Evolutionary conservation across 352 stramenopile genomes (phyloP).

Genomic region (Saprolegnia diclina): DNA sequence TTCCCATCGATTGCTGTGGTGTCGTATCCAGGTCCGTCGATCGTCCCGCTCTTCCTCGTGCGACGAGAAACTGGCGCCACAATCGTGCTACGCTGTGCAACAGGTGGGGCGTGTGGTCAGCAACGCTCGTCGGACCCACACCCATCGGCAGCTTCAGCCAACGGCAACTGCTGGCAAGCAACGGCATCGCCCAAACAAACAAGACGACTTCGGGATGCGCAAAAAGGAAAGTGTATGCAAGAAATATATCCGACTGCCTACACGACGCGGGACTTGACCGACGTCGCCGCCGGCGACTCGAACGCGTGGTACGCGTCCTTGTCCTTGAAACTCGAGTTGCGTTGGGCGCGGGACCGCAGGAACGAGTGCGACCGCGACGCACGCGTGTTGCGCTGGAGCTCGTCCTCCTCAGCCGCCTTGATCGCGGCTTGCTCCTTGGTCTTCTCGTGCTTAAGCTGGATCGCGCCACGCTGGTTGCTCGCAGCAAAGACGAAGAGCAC

Average conservation of each 20-base stretch:
- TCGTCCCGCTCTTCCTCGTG: no score
- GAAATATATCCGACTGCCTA: neutral
- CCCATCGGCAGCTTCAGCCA: no score
- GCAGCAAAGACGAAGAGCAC: conserved; percentile 73
- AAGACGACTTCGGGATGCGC: no score
- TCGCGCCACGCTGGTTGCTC: conserved; percentile 74
- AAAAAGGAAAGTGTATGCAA: no score
- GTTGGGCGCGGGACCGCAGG: conserved; percentile 55
- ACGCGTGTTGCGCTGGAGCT: conserved; percentile 41
- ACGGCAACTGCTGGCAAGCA: no score
- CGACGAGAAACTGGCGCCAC: no score
- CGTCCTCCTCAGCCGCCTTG: conserved; percentile 37
- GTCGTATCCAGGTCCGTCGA: no score
- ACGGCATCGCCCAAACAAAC: no score
- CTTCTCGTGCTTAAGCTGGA: conserved; percentile 83
- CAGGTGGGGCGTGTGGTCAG: no score
- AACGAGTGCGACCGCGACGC: conserved; percentile 77
- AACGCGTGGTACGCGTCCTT: conserved; percentile 76
- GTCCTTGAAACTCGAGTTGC: conserved; percentile 51
- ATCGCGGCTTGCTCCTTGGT: conserved; percentile 51
- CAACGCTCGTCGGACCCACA: no score
- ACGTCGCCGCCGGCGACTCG: conserved; percentile 46
- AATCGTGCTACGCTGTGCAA: no score
- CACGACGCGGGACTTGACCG: conserved; percentile 1
- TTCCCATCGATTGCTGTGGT: no score